Evolutionary conservation across 345 rosid genomes (phyloP).

Genomic region (Orychophragmus violaceus): DNA sequence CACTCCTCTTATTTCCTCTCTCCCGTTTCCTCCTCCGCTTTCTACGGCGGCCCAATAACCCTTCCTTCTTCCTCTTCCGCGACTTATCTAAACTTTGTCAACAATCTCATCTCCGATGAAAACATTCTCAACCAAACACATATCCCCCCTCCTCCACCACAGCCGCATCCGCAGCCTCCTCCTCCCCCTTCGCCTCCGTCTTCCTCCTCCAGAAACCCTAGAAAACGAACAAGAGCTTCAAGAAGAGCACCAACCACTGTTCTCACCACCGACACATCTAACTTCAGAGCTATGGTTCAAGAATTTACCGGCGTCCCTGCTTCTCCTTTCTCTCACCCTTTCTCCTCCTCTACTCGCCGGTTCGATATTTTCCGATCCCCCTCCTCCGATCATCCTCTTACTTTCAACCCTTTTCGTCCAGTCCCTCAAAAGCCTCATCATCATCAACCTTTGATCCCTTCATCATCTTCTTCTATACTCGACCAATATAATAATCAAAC

Average conservation of each 20-base stretch:
- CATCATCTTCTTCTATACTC: constrained; percentile 24
- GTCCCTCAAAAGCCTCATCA: constrained; percentile 45
- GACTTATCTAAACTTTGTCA: constrained; percentile 16
- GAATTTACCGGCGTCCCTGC: constrained; percentile 91
- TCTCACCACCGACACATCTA: constrained; percentile 80
- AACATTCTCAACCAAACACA: constrained; percentile 16
- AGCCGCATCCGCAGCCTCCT: constrained; percentile 5
- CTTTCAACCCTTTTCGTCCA: constrained; percentile 54
- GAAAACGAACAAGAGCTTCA: constrained; percentile 81
- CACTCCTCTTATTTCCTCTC: constrained; percentile 38
- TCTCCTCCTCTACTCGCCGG: constrained; percentile 48
- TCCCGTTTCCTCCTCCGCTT: constrained; percentile 28
- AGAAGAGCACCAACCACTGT: constrained; percentile 88
- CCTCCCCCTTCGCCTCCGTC: constrained; percentile 14
- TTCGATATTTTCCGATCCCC: constrained; percentile 55
- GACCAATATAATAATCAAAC: constrained; percentile 5
- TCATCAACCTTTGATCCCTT: constrained; percentile 31
- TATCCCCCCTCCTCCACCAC: constrained; percentile 33
- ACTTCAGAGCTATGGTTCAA: constrained; percentile 93
- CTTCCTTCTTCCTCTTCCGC: constrained; percentile 20
- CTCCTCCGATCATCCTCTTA: constrained; percentile 25
- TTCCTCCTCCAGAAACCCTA: constrained; percentile 45
- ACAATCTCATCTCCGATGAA: constrained; percentile 15
- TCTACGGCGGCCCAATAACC: constrained; percentile 12
- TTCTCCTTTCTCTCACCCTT: constrained; percentile 62